Conservation (phyloP, 768 basidiomycete genomes). For the Dentipellis fragilis region DNA sequence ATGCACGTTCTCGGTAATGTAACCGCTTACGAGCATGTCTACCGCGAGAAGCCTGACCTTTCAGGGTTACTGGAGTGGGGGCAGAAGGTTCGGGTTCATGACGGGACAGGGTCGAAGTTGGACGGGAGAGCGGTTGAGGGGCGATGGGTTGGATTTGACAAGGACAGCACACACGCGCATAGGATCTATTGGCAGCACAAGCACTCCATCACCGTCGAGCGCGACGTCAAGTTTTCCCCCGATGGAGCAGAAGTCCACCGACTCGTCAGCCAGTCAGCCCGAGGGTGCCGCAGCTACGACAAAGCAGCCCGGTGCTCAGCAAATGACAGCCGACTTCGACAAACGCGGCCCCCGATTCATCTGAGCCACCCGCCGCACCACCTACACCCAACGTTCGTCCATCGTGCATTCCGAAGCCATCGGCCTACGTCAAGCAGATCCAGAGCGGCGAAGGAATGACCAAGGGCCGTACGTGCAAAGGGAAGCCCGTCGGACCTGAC, state of each 20-base stretch:
- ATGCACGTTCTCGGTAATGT: not conserved
- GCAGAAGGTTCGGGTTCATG: not conserved
- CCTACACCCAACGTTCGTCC: not conserved
- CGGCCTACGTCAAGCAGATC: not conserved
- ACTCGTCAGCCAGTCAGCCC: not conserved
- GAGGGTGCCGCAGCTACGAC: not conserved
- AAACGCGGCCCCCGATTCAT: not conserved
- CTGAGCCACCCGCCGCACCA: not conserved
- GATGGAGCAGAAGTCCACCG: not conserved
- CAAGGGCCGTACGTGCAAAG: not conserved
- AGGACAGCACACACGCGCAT: not conserved
- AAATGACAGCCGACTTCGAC: not conserved
- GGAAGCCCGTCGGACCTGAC: not conserved
- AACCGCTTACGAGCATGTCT: not conserved
- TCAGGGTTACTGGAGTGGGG: not conserved
- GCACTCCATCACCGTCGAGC: constrained; percentile 2
- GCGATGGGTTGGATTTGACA: not conserved
- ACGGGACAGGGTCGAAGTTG: not conserved
- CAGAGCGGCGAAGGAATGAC: not conserved
- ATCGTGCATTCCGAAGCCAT: not conserved
- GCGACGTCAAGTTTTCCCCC: not conserved
- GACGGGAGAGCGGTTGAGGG: not conserved
- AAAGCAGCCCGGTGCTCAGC: too few species aligned
- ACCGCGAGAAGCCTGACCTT: not conserved
- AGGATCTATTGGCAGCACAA: constrained; percentile 1